A percentile compares a stretch with the other conserved stretches of the same genome.
Evolutionary conservation across 2,329 filamentous ascomycete species (phyloP).

Genomic region (Trichoderma sp.): DNA sequence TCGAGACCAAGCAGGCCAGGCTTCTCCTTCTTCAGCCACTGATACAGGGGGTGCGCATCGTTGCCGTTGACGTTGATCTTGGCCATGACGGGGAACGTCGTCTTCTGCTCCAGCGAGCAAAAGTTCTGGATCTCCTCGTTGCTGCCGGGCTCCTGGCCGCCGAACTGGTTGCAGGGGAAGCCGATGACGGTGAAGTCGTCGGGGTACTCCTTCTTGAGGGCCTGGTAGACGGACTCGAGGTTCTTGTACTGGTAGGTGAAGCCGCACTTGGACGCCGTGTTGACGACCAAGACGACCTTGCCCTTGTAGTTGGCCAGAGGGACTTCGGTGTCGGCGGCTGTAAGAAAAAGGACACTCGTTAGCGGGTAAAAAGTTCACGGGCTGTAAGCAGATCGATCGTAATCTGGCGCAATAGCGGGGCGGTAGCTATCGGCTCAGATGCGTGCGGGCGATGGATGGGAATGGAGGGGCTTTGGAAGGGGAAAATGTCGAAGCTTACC

Average conservation of each 20-base stretch:
- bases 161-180: constrained; percentile 99
- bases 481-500: constrained; percentile 54
- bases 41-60: constrained; percentile 37
- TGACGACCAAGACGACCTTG: constrained; percentile 95
- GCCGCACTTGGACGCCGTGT: constrained; percentile 98
- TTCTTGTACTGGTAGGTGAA: constrained; percentile 95
- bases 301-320: constrained; percentile 72
- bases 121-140: constrained; percentile 80
- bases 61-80: constrained; percentile 96
- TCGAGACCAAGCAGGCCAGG: constrained; percentile 85
- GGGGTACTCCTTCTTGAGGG: constrained; percentile 65
- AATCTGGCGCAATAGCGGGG: constrained; percentile 1
- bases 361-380: background rate
- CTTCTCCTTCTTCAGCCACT: constrained; percentile 73
- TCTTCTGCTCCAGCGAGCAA: constrained; percentile 81
- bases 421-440: background rate
- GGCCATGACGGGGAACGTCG: constrained; percentile 85
- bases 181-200: constrained; percentile 85
- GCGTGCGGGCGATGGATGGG: no score
- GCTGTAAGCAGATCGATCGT: background rate
- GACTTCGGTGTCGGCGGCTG: constrained; percentile 63
- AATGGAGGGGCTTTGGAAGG: background rate
- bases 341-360: background rate
- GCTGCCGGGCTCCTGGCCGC: constrained; percentile 80
- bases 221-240: constrained; percentile 88